These are phyloP conservation scores for Boeremia exigua DNA, from an alignment of 2,329 filamentous ascomycete species.

Conservation along the genomic window DNA sequence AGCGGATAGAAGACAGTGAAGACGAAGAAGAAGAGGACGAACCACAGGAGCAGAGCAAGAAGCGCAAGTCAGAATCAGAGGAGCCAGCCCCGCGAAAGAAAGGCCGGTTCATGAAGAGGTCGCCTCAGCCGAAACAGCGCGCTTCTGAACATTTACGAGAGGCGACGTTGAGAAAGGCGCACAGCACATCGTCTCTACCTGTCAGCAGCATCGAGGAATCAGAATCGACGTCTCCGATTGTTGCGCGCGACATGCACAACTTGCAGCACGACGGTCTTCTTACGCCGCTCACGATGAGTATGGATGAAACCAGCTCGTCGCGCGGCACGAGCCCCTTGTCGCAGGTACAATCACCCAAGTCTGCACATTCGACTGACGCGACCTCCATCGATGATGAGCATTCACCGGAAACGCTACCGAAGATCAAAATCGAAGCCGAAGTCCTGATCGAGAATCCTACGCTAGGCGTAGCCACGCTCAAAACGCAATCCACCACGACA, in stretches of 20 bases:
- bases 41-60: slow-evolving; percentile 27
- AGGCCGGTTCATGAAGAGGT: slow-evolving; percentile 19
- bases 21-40: slow-evolving; percentile 37
- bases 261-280: slow-evolving; percentile 43
- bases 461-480: slow-evolving; percentile 39
- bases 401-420: slow-evolving; percentile 12
- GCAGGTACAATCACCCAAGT: slow-evolving; percentile 42
- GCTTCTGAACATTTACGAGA: slow-evolving; percentile 28
- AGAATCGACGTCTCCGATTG: slow-evolving; percentile 19
- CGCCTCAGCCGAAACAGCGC: slow-evolving; percentile 17
- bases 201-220: slow-evolving; percentile 44
- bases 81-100: slow-evolving; percentile 25
- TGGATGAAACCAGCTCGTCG: slow-evolving; percentile 39
- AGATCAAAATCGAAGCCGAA: slow-evolving; percentile 33
- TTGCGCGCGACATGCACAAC: slow-evolving; percentile 35
- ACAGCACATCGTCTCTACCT: slow-evolving; percentile 40
- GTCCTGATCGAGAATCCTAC: slow-evolving; percentile 29
- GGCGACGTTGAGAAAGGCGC: slow-evolving; percentile 40
- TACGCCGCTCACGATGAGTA: slow-evolving; percentile 33
- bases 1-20: slow-evolving; percentile 44
- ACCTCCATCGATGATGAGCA: slow-evolving; percentile 47
- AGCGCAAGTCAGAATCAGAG: slow-evolving; percentile 34
- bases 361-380: slow-evolving; percentile 46
- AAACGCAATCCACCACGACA: slow-evolving; percentile 35
- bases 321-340: slow-evolving; percentile 40